Conservation (phyloP, 169 alveolate species). For the Perkinsus chesapeaki region DNA sequence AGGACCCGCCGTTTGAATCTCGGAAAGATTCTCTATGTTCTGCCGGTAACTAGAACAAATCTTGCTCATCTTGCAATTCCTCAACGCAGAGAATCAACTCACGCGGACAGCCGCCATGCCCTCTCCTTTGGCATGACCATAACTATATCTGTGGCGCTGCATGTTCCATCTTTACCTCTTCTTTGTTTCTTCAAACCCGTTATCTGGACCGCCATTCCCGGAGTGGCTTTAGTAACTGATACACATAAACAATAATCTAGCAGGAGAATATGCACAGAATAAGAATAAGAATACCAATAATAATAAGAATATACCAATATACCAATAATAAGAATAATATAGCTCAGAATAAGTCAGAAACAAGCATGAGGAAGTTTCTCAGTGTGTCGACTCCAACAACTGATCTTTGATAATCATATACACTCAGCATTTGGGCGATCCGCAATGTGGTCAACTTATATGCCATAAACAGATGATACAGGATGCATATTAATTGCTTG, state of each 20-base stretch:
- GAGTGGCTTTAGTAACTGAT: conserved; percentile 31
- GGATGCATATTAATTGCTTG: too few species aligned
- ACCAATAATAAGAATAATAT: too few species aligned
- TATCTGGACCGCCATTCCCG: conserved; percentile 50
- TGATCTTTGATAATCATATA: too few species aligned
- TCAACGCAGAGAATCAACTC: not conserved
- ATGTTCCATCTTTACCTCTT: conserved; percentile 13
- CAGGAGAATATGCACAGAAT: too few species aligned
- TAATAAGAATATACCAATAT: too few species aligned
- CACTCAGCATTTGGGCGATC: too few species aligned
- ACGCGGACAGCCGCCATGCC: conserved; percentile 49
- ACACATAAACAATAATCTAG: not conserved
- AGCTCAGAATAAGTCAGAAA: too few species aligned
- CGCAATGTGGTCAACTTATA: too few species aligned
- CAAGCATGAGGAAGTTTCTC: too few species aligned
- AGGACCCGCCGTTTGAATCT: conserved; percentile 51
- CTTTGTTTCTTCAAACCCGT: conserved; percentile 45
- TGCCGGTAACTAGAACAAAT: conserved; percentile 39
- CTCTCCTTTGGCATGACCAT: conserved; percentile 51
- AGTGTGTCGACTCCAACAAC: too few species aligned
- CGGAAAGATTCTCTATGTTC: conserved; percentile 41
- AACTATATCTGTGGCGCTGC: conserved; percentile 54
- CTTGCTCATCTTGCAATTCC: not conserved
- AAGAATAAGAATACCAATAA: too few species aligned
- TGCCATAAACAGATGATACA: too few species aligned